These are phyloP conservation scores for Madurella mycetomatis DNA, from an alignment of 2,329 filamentous ascomycete genomes.

Conservation along the genomic window DNA sequence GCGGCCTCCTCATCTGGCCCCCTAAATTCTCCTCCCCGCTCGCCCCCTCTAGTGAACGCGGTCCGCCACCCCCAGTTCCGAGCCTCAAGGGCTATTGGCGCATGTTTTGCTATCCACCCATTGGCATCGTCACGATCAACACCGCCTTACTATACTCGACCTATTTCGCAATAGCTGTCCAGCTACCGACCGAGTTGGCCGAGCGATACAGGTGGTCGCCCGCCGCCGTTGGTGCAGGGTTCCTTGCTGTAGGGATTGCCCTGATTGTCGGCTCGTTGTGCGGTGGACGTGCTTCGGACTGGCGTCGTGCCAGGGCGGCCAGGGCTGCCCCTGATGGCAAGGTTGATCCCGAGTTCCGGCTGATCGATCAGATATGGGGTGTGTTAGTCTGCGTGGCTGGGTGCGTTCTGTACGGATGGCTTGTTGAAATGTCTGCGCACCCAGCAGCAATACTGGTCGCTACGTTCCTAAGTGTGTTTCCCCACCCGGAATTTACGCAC, in stretches of 20 bases:
- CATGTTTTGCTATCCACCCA: constrained; percentile 13
- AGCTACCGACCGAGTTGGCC: constrained; percentile 10
- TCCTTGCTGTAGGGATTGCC: constrained; percentile 14
- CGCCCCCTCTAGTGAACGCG: constrained; percentile 9
- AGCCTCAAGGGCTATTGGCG: constrained; percentile 14
- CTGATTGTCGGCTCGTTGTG: constrained; percentile 15
- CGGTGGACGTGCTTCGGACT: constrained; percentile 14
- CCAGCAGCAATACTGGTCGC: constrained; percentile 12
- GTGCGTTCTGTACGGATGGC: constrained; percentile 14
- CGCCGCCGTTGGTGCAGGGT: constrained; percentile 13
- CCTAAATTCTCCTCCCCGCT: constrained; percentile 11
- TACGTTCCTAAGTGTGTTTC: constrained; percentile 13
- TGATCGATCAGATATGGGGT: constrained; percentile 17
- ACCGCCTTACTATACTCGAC: constrained; percentile 18
- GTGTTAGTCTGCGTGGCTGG: constrained; percentile 11
- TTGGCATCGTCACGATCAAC: constrained; percentile 16
- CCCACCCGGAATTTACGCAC: too few relatives aligned
- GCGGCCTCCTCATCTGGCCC: constrained; percentile 12
- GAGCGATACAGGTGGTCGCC: constrained; percentile 12
- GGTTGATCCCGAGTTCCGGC: constrained; percentile 17
- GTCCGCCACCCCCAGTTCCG: constrained; percentile 7
- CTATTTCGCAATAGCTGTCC: constrained; percentile 15
- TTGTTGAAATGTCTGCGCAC: constrained; percentile 3
- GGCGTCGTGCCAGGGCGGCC: constrained; percentile 10
- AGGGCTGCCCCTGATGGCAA: constrained; percentile 4